These are phyloP conservation scores for Linum trigynum DNA, from an alignment of 345 rosid genomes.

Conservation along the genomic window DNA sequence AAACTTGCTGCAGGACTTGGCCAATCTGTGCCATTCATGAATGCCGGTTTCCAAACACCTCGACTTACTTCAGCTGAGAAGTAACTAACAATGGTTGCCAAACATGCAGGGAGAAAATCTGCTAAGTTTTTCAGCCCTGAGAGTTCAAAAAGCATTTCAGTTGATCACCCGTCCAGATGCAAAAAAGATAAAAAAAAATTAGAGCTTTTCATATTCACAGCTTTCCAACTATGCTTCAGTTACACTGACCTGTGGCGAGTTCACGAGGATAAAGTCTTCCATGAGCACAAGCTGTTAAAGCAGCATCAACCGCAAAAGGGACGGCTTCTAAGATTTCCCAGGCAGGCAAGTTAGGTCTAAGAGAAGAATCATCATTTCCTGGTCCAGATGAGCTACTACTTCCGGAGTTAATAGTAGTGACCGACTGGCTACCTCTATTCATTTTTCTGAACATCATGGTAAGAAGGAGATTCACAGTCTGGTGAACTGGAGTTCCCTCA, in stretches of 20 bases:
- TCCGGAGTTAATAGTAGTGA: constrained; percentile 31
- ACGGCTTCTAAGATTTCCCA: constrained; percentile 66
- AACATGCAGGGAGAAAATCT: constrained; percentile 55
- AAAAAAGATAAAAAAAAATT: constrained; percentile 5
- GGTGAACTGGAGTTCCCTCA: constrained; percentile 46
- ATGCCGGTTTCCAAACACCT: constrained; percentile 56
- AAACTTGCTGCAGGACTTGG: constrained; percentile 54
- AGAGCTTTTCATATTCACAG: neutral
- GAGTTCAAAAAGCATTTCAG: constrained; percentile 1
- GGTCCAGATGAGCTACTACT: constrained; percentile 26
- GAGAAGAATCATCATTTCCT: constrained; percentile 33
- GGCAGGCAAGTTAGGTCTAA: constrained; percentile 48
- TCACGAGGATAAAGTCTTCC: constrained; percentile 60
- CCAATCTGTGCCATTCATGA: constrained; percentile 71
- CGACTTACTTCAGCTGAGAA: constrained; percentile 57
- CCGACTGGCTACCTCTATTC: constrained; percentile 26
- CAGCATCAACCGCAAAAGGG: constrained; percentile 54
- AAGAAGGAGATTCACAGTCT: constrained; percentile 47
- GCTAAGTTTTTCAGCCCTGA: constrained; percentile 61
- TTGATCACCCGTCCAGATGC: neutral
- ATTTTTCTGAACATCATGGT: constrained; percentile 51
- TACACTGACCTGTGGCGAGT: constrained; percentile 42
- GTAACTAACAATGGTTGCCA: constrained; percentile 46
- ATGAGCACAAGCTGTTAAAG: constrained; percentile 62
- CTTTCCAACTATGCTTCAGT: neutral